These are phyloP conservation scores for Aspergillus melleus DNA, from an alignment of 2,329 filamentous ascomycete genomes.

Conservation along the genomic window DNA sequence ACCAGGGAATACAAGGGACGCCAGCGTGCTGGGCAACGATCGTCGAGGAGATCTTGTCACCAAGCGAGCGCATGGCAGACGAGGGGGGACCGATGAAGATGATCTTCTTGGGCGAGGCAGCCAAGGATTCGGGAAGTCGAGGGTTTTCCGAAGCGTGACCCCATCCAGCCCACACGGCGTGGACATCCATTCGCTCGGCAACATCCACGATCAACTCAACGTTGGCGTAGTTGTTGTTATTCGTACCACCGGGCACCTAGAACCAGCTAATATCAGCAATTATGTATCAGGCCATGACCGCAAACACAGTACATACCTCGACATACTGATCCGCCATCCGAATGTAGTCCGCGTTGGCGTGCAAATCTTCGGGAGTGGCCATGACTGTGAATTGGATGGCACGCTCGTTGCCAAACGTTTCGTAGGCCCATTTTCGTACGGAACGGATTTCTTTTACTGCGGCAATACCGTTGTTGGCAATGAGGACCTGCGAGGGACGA, in stretches of 20 bases:
- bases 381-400: conserved; percentile 99
- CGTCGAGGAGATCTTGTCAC: conserved; percentile 99
- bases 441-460: conserved; percentile 99
- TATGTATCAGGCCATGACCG: background rate
- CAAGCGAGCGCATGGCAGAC: conserved; percentile 96
- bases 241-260: conserved; percentile 89
- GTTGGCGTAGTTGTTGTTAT: conserved; percentile 99
- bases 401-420: conserved; percentile 96
- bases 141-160: conserved; percentile 99
- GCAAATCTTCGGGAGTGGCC: conserved; percentile 96
- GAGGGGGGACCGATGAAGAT: conserved; percentile 98
- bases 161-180: conserved; percentile 99
- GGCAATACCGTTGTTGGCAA: conserved; percentile 99
- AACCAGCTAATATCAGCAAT: conserved; percentile 11
- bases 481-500: conserved; percentile 69
- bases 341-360: conserved; percentile 98
- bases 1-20: conserved; percentile 99
- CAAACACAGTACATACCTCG: conserved; percentile 56
- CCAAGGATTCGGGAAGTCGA: conserved; percentile 91
- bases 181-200: conserved; percentile 96
- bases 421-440: conserved; percentile 99
- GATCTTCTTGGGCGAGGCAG: conserved; percentile 96
- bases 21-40: conserved; percentile 97
- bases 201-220: conserved; percentile 99
- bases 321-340: conserved; percentile 99